Evolutionary conservation across 352 stramenopile species (phyloP), one percentile per base, ranked within the genome.

Genomic region (Thalassiosira mediterranea): DNA sequence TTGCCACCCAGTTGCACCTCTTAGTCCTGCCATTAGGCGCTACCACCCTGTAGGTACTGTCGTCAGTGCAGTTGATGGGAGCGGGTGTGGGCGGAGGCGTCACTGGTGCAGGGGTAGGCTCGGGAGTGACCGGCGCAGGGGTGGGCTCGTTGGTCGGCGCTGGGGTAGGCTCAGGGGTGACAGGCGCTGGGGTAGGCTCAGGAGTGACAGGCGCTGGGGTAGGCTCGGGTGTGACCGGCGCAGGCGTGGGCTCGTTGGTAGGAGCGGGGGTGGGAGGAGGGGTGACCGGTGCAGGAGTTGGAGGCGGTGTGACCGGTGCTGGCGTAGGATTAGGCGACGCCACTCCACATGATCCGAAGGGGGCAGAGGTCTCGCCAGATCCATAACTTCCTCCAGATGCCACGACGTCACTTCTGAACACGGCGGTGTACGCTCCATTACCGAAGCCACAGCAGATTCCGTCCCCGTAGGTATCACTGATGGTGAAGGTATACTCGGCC

Each of bases 371-470:
- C 17, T 15, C 44, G 17, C 7, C 13, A 5, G 44, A 0, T 15
- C 0, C 13, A 53, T 31, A 53, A 1, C 0, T 0, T 15, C 49
- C 49, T 34, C 49, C 49, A 31, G 17, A 37, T 31, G 49, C 49
- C 13, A 17, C 10, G 2, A 17, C 10, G 19, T 11, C 23, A 31
- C 23, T 25, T 7, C 34, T 15, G 17, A 34, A 26, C 25, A 8
- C 17, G 10, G 34, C 49, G 34, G 17, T 21, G 21, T 68, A 59
- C 13, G 37, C n/a, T 59, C 58, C 58, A 2, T 25, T 13, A 13
- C 54, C 54, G 47, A 28, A 44, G 4, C 29, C 28, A 49, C 54
- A 63, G 54, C 54, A 63, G 25, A 63, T 63, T 5, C 54, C 54
- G 34, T 63, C 54, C 4, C 54, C 54, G 28, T 49, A 63, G 8